These are phyloP conservation scores for Rubia occidens DNA, from an alignment of 305 asterid species.

Conservation along the genomic window DNA sequence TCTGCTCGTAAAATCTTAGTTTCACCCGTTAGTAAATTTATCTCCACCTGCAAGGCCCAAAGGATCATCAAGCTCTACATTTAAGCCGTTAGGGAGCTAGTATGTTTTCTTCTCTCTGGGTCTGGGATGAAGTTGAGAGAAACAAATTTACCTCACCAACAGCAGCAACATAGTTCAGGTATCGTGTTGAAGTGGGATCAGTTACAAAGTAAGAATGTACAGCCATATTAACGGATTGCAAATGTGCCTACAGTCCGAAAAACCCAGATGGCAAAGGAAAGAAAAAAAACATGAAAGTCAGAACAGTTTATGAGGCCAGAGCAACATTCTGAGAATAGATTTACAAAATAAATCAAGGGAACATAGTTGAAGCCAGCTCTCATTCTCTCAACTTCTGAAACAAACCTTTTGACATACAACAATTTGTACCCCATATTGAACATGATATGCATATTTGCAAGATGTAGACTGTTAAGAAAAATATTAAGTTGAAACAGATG, in stretches of 20 bases:
- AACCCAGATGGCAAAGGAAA: slow-evolving; percentile 8
- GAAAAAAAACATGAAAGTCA: background rate
- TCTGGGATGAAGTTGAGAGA: background rate
- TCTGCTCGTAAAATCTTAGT: slow-evolving; percentile 46
- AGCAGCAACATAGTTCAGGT: slow-evolving; percentile 66
- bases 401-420: background rate
- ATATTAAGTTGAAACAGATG: background rate
- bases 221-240: slow-evolving; percentile 37
- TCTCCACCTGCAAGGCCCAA: slow-evolving; percentile 46
- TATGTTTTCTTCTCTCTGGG: background rate
- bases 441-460: background rate
- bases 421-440: background rate
- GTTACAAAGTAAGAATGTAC: slow-evolving; percentile 56
- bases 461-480: background rate
- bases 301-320: slow-evolving; percentile 5
- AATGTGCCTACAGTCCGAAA: slow-evolving; percentile 43
- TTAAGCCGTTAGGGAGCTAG: background rate
- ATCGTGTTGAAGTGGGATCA: slow-evolving; percentile 25
- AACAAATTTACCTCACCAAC: slow-evolving; percentile 53
- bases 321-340: background rate
- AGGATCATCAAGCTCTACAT: background rate
- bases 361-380: background rate
- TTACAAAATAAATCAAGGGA: background rate
- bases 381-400: background rate
- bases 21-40: slow-evolving; percentile 51